Base-by-base conservation (phyloP, 805 yeast species). In the Teunomyces barrocoloradensis region DNA sequence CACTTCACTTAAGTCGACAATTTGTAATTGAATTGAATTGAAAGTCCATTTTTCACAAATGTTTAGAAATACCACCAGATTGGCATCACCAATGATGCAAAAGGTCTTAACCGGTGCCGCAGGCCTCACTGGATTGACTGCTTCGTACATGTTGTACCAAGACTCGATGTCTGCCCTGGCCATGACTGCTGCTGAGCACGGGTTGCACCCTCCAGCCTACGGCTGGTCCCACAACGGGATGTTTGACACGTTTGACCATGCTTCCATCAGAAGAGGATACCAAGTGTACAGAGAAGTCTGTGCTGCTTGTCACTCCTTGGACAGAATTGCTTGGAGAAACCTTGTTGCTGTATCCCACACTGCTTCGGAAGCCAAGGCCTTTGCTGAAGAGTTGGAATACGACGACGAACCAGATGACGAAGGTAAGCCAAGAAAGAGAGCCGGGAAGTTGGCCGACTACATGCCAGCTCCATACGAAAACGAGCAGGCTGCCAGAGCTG, bases 401-500 rank as follows among this genome's bases (percentile, higher is more conserved):
- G 97, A 90, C 73, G 97, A 91, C 71, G 94, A 87, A 74, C 94
- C 94, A 46, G 91, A 87, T 77, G 94, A 87, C 65, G 95, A 91
- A 79, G 98, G 98, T 68, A 87, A 87, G 70, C 96, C 97, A 73
- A 88, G 88, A 78, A 90, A 87, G 87, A 89, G 99, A 80, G 87
- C 96, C 50, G 99, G 99, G 77, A 94, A 94, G 77, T 82, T 94
- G 66, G 91, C 98, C 53, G 99, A 94, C 75, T 81, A 85, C 73
- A 78, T 94, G 57, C 98, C 96, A 59, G 89, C 87, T 55, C 99
- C 99, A 49, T 94, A 94, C 71, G 89, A 89, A 57, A 94, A 94
- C 70, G 99, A 94, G 74, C 95, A 94, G 78, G 98, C 98, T 55
- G 99, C 99, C 43, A 89, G 99, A 79, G 97, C 98, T 58, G 97